phyloP scores from a whole-genome alignment of 805 yeast species.

The Myxozyma monticola region DNA sequence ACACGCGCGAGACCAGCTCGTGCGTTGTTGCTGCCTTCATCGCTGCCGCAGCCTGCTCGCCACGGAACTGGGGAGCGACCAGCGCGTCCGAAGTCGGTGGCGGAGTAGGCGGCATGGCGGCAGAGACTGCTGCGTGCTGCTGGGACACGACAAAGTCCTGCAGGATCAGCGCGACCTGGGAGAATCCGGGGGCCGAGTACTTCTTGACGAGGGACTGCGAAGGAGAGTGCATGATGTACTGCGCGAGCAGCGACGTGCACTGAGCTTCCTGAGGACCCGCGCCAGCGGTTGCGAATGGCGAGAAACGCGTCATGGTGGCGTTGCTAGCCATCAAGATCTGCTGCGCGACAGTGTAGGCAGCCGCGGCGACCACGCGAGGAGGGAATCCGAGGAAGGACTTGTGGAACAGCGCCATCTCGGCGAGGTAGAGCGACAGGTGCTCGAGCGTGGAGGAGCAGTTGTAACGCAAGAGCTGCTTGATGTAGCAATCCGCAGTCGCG shows the following conservation, averaged over 20 bases:
- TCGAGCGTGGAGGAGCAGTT: conserved; percentile 27
- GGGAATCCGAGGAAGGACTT: conserved; percentile 35
- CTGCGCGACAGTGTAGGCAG: conserved; percentile 41
- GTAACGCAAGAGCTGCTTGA: conserved; percentile 33
- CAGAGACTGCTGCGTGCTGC: conserved; percentile 9
- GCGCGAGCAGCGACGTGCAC: conserved; percentile 40
- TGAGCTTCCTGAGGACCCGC: conserved; percentile 30
- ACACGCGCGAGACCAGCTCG: background rate
- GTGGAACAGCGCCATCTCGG: conserved; percentile 41
- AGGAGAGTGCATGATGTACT: conserved; percentile 39
- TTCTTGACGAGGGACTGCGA: conserved; percentile 43
- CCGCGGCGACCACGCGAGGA: conserved; percentile 39
- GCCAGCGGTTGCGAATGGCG: background rate
- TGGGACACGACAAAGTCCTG: conserved; percentile 29
- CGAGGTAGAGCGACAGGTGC: conserved; percentile 39
- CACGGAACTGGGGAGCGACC: conserved; percentile 3
- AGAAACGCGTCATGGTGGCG: conserved; percentile 1
- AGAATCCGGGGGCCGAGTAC: conserved; percentile 35
- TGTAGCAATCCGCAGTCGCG: conserved; percentile 55
- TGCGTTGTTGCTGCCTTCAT: background rate
- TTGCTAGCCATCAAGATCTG: conserved; percentile 25
- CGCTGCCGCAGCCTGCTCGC: background rate
- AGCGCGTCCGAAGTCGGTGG: conserved; percentile 22
- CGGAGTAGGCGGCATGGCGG: conserved; percentile 26
- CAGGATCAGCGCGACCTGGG: conserved; percentile 30